Percentiles rank a stretch among this genome's conserved stretches.
These are phyloP conservation scores for Populus davidiana DNA, from an alignment of 345 rosid species.

Conservation along the genomic window DNA sequence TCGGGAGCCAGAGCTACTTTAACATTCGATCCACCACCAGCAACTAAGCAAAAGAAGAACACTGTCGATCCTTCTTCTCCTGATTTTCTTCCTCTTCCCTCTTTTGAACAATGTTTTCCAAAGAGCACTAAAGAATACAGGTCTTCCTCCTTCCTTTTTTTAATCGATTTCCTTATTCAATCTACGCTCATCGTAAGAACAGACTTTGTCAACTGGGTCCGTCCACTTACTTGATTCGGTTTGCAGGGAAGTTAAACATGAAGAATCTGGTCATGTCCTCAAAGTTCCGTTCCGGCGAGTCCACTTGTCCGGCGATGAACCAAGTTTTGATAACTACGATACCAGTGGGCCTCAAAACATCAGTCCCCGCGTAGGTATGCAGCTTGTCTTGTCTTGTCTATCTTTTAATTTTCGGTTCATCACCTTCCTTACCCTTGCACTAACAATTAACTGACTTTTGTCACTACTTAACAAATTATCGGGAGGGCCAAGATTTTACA, in stretches of 20 bases:
- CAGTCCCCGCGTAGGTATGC: conserved; percentile 65
- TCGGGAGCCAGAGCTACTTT: conserved; percentile 54
- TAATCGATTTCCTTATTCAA: background rate
- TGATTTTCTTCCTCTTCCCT: conserved; percentile 80
- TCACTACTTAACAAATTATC: background rate
- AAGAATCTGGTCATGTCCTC: conserved; percentile 77
- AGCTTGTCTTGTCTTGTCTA: background rate
- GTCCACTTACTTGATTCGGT: background rate
- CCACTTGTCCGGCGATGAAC: conserved; percentile 81
- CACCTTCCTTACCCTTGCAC: background rate
- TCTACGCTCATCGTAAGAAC: background rate
- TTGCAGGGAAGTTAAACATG: conserved; percentile 74
- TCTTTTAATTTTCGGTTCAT: background rate
- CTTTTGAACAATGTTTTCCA: conserved; percentile 90
- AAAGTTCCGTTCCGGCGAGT: conserved; percentile 89
- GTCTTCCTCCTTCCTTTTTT: conserved; percentile 23
- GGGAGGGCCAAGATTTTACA: background rate
- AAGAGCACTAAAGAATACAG: conserved; percentile 76
- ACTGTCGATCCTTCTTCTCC: conserved; percentile 87
- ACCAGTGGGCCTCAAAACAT: conserved; percentile 96
- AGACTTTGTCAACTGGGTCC: background rate
- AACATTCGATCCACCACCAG: conserved; percentile 70
- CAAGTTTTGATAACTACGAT: conserved; percentile 79
- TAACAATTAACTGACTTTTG: background rate
- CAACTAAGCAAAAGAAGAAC: conserved; percentile 61